These are phyloP conservation scores for Candida krabiensis DNA, from an alignment of 805 yeast species.

Conservation along the genomic window DNA sequence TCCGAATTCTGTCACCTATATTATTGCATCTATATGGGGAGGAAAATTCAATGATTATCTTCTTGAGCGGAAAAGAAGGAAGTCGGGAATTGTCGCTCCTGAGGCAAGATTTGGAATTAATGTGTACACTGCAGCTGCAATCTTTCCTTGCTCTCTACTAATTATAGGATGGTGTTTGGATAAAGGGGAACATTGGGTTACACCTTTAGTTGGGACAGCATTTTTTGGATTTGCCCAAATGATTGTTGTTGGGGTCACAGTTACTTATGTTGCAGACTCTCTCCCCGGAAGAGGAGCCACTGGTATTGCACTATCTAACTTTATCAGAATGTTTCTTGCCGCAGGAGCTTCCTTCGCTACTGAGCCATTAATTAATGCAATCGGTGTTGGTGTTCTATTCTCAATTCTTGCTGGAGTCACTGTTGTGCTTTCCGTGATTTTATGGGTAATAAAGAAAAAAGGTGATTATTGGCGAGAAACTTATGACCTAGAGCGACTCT, in stretches of 20 bases:
- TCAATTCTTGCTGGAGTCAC: constrained; percentile 65
- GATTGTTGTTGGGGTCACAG: constrained; percentile 79
- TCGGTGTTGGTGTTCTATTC: constrained; percentile 71
- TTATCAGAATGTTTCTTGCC: constrained; percentile 70
- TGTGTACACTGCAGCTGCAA: constrained; percentile 59
- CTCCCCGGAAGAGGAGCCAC: constrained; percentile 88
- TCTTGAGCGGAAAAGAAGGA: constrained; percentile 46
- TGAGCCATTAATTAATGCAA: constrained; percentile 65
- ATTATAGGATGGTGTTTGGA: constrained; percentile 84
- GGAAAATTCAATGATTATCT: constrained; percentile 77
- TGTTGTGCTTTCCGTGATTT: constrained; percentile 39
- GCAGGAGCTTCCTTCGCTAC: constrained; percentile 74
- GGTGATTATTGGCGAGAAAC: constrained; percentile 67
- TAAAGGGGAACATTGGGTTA: constrained; percentile 66
- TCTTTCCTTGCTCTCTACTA: constrained; percentile 64
- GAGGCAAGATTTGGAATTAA: constrained; percentile 81
- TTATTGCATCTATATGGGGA: constrained; percentile 74
- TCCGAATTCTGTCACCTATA: constrained; percentile 79
- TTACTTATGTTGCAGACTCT: constrained; percentile 79
- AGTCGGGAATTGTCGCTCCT: constrained; percentile 68
- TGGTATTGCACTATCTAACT: constrained; percentile 80
- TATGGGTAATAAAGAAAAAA: constrained; percentile 48
- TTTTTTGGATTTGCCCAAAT: constrained; percentile 79
- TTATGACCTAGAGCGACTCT: constrained; percentile 56
- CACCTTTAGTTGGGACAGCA: constrained; percentile 80